Base-by-base conservation (phyloP, 139 green algal species). In the Zygnema cylindricum region DNA sequence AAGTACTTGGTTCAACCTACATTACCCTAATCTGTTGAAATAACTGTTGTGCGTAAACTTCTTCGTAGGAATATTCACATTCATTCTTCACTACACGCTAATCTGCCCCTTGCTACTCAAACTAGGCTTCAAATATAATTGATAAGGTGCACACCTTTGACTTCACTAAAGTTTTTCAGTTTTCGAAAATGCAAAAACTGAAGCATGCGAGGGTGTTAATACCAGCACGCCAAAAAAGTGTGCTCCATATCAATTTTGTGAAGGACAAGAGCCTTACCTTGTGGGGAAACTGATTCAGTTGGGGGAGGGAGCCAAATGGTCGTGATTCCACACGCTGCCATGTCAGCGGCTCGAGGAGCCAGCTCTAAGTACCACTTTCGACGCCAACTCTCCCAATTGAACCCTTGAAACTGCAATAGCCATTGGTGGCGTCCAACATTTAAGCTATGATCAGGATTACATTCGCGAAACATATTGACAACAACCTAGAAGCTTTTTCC, bases 231-330 rank as follows among this genome's bases (percentile, higher is more conserved):
- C n/a, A n/a, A n/a, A n/a, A n/a, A n/a, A 73, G 57, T 30, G 57
- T n/a, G 30, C 43, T 7, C 42, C 16, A 79, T 11, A 79, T 79
- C 7, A 79, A 79, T 41, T 3, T 7, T 63, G 49, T 16, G 49
- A 63, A 63, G 49, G 49, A 63, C 49, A 63, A 63, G 49, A 63
- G 49, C 49, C 49, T 35, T 35, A 41, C 92, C 92, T 89, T 90
- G 78, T 0, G 86, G 86, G 75, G 77, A 55, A 33, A 90, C n/a
- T 0, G 86, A 92, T n/a, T 92, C 86, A 0, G 92, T 93, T 35
- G 91, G 88, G 1, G 92, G 92, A 16, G 92, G 92, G 36, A 94
- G 81, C 92, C 92, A 94, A 21, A 94, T 81, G 1, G 54, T 40
- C 22, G 90, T 93, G 71, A 93, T 84, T 69, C 90, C 90, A 1